These are phyloP conservation scores for Trichoderma polysporum DNA, from an alignment of 2,329 filamentous ascomycete species.

Conservation along the genomic window DNA sequence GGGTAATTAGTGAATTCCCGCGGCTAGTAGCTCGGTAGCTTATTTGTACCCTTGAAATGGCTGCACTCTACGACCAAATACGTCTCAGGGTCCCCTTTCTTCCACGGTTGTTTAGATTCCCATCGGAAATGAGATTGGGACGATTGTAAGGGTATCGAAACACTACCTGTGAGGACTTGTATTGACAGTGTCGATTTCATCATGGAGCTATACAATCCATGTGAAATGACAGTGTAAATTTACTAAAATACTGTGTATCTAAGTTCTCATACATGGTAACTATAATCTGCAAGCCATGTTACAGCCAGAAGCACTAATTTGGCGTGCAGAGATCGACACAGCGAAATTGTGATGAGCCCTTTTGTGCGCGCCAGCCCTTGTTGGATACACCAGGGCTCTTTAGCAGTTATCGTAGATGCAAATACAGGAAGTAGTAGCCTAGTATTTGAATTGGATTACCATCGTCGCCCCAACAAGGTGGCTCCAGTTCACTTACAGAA, in stretches of 20 bases:
- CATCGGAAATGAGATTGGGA: not conserved
- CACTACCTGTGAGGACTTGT: not conserved
- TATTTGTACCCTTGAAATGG: conserved; percentile 1
- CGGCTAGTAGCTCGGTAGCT: conserved; percentile 4
- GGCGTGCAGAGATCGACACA: conserved; percentile 8
- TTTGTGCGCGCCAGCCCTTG: conserved; percentile 7
- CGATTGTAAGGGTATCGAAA: not conserved
- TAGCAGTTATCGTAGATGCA: not conserved
- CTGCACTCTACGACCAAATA: not conserved
- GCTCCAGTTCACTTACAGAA: no score
- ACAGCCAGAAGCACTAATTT: conserved; percentile 3
- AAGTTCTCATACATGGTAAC: not conserved
- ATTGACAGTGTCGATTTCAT: not conserved
- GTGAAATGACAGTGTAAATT: not conserved
- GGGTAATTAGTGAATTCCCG: not conserved
- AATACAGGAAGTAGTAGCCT: no score
- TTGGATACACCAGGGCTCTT: not conserved
- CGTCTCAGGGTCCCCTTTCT: conserved; percentile 9
- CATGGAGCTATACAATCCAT: no score
- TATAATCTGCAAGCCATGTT: not conserved
- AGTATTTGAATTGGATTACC: no score
- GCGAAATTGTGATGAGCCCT: conserved; percentile 15
- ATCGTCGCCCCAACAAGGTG: no score
- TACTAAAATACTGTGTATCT: not conserved
- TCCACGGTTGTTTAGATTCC: not conserved